A percentile compares a stretch with the other conserved stretches of the same genome.
These are phyloP conservation scores for Serendipita sp. DNA, from an alignment of 768 basidiomycete species.

Conservation along the genomic window DNA sequence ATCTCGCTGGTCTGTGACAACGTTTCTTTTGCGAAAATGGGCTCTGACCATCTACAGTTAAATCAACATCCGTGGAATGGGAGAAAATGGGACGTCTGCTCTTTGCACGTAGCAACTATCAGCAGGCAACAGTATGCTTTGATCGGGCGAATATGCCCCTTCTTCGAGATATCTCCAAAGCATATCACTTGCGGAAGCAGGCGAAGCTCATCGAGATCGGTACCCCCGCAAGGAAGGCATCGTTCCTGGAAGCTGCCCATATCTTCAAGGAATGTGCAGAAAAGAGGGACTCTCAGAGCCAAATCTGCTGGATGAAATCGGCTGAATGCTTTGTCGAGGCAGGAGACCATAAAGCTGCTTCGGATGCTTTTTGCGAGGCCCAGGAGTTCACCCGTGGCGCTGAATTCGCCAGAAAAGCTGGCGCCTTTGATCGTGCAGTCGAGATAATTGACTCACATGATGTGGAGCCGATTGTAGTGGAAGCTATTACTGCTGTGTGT, in stretches of 20 bases:
- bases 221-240: slow-evolving; percentile 16
- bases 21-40: no score
- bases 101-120: slow-evolving; percentile 29
- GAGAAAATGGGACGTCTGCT: slow-evolving; percentile 24
- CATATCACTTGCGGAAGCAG: slow-evolving; percentile 38
- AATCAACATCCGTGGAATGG: slow-evolving; percentile 37
- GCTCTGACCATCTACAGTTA: slow-evolving; percentile 15
- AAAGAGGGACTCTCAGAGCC: slow-evolving; percentile 16
- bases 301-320: slow-evolving; percentile 27
- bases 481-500: neutral
- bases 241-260: slow-evolving; percentile 31
- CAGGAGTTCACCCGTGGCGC: slow-evolving; percentile 30
- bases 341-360: slow-evolving; percentile 28
- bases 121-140: slow-evolving; percentile 40
- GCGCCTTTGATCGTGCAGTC: slow-evolving; percentile 38
- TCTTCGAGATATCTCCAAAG: slow-evolving; percentile 32
- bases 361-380: slow-evolving; percentile 27
- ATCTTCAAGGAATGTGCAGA: slow-evolving; percentile 32
- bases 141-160: slow-evolving; percentile 29
- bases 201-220: slow-evolving; percentile 25
- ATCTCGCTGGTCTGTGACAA: slow-evolving; percentile 24
- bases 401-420: slow-evolving; percentile 32
- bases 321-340: slow-evolving; percentile 32
- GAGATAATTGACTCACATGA: slow-evolving; percentile 26
- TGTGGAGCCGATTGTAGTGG: slow-evolving; percentile 21